Conservation (phyloP, 164 flowering plant genomes). For the Vitis riparia region DNA sequence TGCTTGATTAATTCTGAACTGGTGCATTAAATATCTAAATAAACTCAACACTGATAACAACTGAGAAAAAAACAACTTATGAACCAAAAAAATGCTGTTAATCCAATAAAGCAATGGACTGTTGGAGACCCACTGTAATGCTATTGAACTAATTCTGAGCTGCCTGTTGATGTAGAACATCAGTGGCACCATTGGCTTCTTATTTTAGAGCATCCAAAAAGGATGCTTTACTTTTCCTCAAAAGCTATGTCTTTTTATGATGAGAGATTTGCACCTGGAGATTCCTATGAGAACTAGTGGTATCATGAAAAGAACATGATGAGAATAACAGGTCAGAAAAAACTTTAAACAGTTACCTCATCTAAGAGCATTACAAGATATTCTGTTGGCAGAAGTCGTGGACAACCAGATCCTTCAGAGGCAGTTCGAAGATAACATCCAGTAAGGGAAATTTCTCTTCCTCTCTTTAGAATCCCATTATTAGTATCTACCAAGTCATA, state of each 20-base stretch:
- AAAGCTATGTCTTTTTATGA: background rate
- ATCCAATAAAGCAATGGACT: too few relatives aligned
- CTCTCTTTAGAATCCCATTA: constrained; percentile 73
- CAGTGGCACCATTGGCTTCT: background rate
- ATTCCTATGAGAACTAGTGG: background rate
- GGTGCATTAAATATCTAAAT: too few relatives aligned
- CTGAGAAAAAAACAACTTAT: too few relatives aligned
- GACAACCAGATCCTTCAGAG: constrained; percentile 52
- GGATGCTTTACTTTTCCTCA: background rate
- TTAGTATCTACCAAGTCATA: constrained; percentile 65
- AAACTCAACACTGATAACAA: too few relatives aligned
- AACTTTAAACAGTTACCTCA: constrained; percentile 51
- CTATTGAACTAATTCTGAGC: too few relatives aligned
- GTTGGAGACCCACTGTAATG: too few relatives aligned
- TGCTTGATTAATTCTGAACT: too few relatives aligned
- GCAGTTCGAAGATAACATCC: constrained; percentile 83
- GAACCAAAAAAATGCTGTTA: too few relatives aligned
- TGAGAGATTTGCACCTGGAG: background rate
- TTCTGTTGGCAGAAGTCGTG: constrained; percentile 88
- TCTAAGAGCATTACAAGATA: constrained; percentile 77
- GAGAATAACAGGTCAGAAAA: background rate
- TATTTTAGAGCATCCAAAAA: background rate
- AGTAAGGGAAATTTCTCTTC: constrained; percentile 79
- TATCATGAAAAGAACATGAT: background rate
- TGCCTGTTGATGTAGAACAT: too few relatives aligned